These are phyloP conservation scores for Monosporozyma aerobia DNA, from an alignment of 805 yeast genomes.

Conservation along the genomic window DNA sequence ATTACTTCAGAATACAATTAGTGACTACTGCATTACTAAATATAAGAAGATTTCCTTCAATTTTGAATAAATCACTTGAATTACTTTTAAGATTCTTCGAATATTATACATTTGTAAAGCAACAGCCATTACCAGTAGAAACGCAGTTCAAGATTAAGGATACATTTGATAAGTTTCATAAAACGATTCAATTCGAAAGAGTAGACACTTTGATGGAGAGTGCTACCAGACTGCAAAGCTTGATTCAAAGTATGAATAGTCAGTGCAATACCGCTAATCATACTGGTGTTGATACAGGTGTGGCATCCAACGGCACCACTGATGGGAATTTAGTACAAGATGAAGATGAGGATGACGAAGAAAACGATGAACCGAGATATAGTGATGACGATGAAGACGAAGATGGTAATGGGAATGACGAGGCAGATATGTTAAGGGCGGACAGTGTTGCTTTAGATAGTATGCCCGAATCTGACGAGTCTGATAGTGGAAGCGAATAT, in stretches of 20 bases:
- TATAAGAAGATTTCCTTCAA: slow-evolving; percentile 14
- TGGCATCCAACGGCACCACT: not conserved
- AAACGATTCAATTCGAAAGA: slow-evolving; percentile 26
- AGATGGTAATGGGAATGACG: slow-evolving; percentile 10
- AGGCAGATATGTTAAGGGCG: slow-evolving; percentile 18
- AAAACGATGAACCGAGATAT: slow-evolving; percentile 1
- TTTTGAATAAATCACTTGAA: slow-evolving; percentile 23
- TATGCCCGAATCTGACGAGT: slow-evolving; percentile 12
- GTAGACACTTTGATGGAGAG: slow-evolving; percentile 37
- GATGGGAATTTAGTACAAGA: not conserved
- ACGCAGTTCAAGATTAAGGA: slow-evolving; percentile 44
- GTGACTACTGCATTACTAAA: slow-evolving; percentile 36
- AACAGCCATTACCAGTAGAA: slow-evolving; percentile 54
- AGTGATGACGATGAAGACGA: slow-evolving; percentile 4
- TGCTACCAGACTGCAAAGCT: slow-evolving; percentile 27
- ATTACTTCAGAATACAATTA: slow-evolving; percentile 64
- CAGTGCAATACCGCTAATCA: not conserved
- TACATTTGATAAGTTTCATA: slow-evolving; percentile 28
- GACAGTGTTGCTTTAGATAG: slow-evolving; percentile 26
- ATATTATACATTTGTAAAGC: slow-evolving; percentile 57
- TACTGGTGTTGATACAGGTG: not conserved
- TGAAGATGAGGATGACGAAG: slow-evolving; percentile 2
- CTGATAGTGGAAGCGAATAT: slow-evolving; percentile 9
- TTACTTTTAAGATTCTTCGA: slow-evolving; percentile 54
- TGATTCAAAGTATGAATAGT: slow-evolving; percentile 1